Evolutionary conservation across 2,329 filamentous ascomycete species (phyloP).

Genomic region (Coniochaeta pulveracea): DNA sequence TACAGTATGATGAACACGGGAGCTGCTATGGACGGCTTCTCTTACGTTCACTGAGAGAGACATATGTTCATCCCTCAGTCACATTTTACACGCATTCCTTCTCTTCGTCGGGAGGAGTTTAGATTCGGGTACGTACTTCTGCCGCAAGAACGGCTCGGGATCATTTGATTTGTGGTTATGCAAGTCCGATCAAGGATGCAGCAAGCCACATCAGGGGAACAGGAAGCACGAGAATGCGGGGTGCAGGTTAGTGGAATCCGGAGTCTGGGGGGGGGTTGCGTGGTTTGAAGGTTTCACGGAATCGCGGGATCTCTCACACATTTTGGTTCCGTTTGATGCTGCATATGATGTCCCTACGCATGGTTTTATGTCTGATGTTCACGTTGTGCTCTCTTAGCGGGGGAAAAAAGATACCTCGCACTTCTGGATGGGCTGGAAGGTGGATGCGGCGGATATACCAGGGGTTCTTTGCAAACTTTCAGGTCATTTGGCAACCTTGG

Average conservation of each 20-base stretch:
- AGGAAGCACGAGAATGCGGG: constrained; percentile 2
- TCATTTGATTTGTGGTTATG: too few species aligned
- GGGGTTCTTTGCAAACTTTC: constrained; percentile 1
- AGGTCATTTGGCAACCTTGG: too few species aligned
- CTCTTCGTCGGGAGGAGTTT: too few species aligned
- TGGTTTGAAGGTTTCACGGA: too few species aligned
- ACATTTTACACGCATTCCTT: neutral
- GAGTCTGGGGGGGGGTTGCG: neutral
- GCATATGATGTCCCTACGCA: constrained; percentile 4
- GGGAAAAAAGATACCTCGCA: too few species aligned
- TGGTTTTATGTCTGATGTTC: neutral
- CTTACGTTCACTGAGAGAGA: constrained; percentile 30
- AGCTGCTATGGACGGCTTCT: constrained; percentile 26
- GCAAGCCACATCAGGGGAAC: too few species aligned
- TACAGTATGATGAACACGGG: constrained; percentile 22
- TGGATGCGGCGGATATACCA: constrained; percentile 4
- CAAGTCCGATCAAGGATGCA: too few species aligned
- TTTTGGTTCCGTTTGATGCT: neutral
- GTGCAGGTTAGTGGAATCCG: neutral
- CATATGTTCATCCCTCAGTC: too few species aligned
- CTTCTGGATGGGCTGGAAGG: too few species aligned
- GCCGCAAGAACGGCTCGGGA: too few species aligned
- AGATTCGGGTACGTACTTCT: too few species aligned
- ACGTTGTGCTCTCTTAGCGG: too few species aligned
- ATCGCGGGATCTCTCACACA: constrained; percentile 1